phyloP scores from a whole-genome alignment of 2,329 filamentous ascomycete species.

The Metarhizium humberi region DNA sequence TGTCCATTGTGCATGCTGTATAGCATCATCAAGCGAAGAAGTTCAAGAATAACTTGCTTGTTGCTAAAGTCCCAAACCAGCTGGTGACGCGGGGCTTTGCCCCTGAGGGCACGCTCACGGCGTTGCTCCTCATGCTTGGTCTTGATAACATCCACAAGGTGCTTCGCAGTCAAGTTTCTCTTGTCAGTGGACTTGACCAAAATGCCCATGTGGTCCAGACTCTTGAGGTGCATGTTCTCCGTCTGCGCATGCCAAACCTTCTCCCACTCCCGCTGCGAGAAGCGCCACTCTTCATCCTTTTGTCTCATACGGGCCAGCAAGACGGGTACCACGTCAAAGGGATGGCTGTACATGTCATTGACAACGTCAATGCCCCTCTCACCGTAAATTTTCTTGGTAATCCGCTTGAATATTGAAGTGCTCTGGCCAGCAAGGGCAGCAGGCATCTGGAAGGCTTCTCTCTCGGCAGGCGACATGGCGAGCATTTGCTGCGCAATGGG shows the following conservation, averaged over 20 bases:
- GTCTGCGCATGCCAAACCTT: conserved; percentile 98
- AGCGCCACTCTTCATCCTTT: conserved; percentile 96
- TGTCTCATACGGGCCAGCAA: conserved; percentile 85
- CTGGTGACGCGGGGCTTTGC: conserved; percentile 58
- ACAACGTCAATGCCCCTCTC: conserved; percentile 81
- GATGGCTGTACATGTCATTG: conserved; percentile 73
- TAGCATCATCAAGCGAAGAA: conserved; percentile 53
- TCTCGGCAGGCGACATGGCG: conserved; percentile 64
- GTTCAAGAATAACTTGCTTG: conserved; percentile 54
- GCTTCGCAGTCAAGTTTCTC: conserved; percentile 81
- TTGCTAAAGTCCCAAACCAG: conserved; percentile 68
- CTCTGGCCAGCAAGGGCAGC: conserved; percentile 82
- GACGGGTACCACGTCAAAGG: conserved; percentile 80
- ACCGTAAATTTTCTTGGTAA: conserved; percentile 96
- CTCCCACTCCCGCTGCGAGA: conserved; percentile 95
- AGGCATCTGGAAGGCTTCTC: conserved; percentile 68
- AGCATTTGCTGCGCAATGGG: conserved; percentile 88
- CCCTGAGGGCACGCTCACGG: conserved; percentile 55
- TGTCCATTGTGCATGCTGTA: conserved; percentile 60
- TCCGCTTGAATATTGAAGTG: conserved; percentile 92
- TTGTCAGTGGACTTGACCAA: conserved; percentile 84
- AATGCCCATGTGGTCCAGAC: conserved; percentile 92
- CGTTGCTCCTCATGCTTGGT: conserved; percentile 88
- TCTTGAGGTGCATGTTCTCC: conserved; percentile 89
- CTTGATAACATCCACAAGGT: conserved; percentile 82